Base-by-base conservation (phyloP, 352 stramenopile species). In the Phytopythium chamaehyphon region DNA sequence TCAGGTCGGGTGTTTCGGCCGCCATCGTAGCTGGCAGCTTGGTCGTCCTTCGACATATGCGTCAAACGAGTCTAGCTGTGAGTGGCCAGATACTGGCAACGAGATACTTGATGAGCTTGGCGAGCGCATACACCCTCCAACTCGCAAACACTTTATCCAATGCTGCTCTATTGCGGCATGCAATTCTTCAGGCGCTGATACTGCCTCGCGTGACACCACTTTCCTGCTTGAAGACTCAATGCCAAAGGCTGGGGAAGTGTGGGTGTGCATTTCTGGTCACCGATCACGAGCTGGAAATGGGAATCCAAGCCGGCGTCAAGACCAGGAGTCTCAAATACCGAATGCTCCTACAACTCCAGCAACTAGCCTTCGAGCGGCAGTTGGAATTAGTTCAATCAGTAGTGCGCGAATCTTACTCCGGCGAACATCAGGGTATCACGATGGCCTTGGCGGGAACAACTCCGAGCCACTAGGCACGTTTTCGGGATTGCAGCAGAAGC, bases 151-250 rank as follows among this genome's bases (percentile, higher is more conserved):
- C 24, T 83, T 86, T 47, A 75, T 88, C 33, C 67, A 64, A 6
- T 86, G 74, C 55, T 84, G 67, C 31, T 72, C 77, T 3, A 77
- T 91, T 40, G 59, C 71, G 14, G 56, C 67, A 4, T 65, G 86
- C 5, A 81, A 75, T 8, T 55, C 48, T 23, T 66, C 71, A 39
- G 71, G 19, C 15, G 62, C 69, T 0, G 66, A 76, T 35, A 57
- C 50, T 11, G 62, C 43, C n/a, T 46, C 16, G 11, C 46, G 42
- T 2, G 56, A 69, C 24, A 76, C 86, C 40, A 76, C 67, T 40
- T 86, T 87, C 48, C 57, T 89, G 33, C 55, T 88, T 0, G 77
- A 91, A 59, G 81, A 91, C 47, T 75, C 71, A 15, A 88, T 91
- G 73, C 81, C 77, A 11, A 91, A 89, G 49, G 66, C 75, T 5